Percentiles rank a stretch among this genome's conserved stretches.
Conservation (phyloP, 805 yeast genomes). For the Saccharomycopsis fodiens region DNA sequence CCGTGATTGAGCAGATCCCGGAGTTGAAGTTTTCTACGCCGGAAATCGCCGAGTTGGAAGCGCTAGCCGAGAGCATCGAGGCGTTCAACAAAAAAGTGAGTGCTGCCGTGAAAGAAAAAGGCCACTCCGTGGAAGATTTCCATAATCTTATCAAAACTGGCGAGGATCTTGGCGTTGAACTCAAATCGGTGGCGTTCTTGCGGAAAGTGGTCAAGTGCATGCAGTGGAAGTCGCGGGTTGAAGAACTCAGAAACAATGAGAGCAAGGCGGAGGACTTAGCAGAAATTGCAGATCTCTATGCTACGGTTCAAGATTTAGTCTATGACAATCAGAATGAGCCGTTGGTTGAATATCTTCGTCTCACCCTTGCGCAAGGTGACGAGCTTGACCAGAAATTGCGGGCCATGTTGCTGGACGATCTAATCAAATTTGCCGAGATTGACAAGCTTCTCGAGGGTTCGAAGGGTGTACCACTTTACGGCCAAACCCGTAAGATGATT, state of each 20-base stretch:
- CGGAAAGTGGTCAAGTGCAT: constrained; percentile 32
- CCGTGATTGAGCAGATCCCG: constrained; percentile 40
- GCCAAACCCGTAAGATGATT: constrained; percentile 5
- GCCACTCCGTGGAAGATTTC: constrained; percentile 36
- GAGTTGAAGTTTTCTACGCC: constrained; percentile 42
- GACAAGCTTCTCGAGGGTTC: constrained; percentile 1
- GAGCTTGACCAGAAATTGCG: constrained; percentile 17
- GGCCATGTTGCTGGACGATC: constrained; percentile 9
- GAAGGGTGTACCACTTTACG: constrained; percentile 3
- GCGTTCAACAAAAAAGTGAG: constrained; percentile 43
- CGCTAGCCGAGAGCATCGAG: constrained; percentile 43
- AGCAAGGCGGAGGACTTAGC: constrained; percentile 21
- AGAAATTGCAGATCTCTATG: constrained; percentile 20
- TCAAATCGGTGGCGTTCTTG: constrained; percentile 40
- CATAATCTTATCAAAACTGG: constrained; percentile 51
- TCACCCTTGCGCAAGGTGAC: constrained; percentile 19
- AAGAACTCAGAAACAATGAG: constrained; percentile 19
- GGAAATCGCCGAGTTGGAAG: constrained; percentile 54
- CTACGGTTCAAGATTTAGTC: not conserved
- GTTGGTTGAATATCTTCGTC: constrained; percentile 16
- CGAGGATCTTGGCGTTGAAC: constrained; percentile 46
- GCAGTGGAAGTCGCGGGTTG: constrained; percentile 32
- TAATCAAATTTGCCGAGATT: constrained; percentile 17
- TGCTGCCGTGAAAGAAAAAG: constrained; percentile 28
- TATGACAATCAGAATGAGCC: not conserved